phyloP scores from a whole-genome alignment of 2,329 filamentous ascomycete species.

The Exophiala bonariae region DNA sequence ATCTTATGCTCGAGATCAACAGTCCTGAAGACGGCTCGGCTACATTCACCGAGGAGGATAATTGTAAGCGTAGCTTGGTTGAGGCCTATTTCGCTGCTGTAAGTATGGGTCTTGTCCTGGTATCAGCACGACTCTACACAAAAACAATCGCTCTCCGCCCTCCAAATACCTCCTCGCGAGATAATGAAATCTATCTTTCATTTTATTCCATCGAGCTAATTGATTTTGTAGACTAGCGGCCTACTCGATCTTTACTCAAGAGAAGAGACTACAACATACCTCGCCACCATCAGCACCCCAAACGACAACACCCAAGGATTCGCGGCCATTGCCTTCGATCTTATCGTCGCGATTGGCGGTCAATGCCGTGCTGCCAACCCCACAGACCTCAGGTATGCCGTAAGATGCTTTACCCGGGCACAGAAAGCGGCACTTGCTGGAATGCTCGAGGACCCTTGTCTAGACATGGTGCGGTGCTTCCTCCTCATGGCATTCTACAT shows the following conservation, averaged over 20 bases:
- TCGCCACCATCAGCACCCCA: conserved; percentile 1
- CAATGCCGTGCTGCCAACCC: conserved; percentile 43
- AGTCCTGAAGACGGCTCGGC: conserved; percentile 35
- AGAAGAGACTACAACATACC: conserved; percentile 27
- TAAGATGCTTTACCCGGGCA: conserved; percentile 50
- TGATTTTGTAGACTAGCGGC: conserved; percentile 38
- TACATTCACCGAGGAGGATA: conserved; percentile 34
- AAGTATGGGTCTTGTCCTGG: conserved; percentile 3
- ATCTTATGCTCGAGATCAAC: conserved; percentile 55
- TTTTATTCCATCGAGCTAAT: no score
- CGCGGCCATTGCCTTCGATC: conserved; percentile 36
- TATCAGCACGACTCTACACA: neutral
- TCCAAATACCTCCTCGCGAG: neutral
- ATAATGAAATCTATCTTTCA: neutral
- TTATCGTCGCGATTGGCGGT: conserved; percentile 55
- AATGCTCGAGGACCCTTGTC: conserved; percentile 55
- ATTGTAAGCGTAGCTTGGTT: conserved; percentile 37
- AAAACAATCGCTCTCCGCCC: no score
- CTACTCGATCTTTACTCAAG: conserved; percentile 40
- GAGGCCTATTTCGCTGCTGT: conserved; percentile 33
- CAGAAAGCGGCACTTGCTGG: conserved; percentile 50
- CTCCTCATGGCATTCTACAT: conserved; percentile 61
- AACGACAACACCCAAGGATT: conserved; percentile 9
- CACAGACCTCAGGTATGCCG: conserved; percentile 31
- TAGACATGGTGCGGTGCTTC: conserved; percentile 54